Conservation (phyloP, 306 rosid species). For the Cucumis melo region DNA sequence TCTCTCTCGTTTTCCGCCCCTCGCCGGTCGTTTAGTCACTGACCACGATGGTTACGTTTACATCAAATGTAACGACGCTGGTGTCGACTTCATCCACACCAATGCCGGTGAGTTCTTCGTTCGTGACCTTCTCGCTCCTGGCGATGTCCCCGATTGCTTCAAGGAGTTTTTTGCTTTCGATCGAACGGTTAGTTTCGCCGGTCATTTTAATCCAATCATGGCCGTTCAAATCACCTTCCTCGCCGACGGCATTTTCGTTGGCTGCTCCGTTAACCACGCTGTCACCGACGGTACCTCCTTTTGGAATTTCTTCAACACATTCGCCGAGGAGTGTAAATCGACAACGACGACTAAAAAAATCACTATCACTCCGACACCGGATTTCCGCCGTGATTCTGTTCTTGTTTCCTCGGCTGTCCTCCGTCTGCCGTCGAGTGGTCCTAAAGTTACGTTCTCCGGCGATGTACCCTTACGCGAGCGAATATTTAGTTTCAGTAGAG, state of each 20-base stretch:
- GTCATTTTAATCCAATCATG: slow-evolving; percentile 49
- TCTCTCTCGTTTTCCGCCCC: slow-evolving; percentile 64
- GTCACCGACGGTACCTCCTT: slow-evolving; percentile 77
- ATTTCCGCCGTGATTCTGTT: slow-evolving; percentile 37
- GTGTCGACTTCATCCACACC: slow-evolving; percentile 54
- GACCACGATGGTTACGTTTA: slow-evolving; percentile 38
- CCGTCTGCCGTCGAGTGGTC: slow-evolving; percentile 55
- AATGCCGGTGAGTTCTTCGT: slow-evolving; percentile 10
- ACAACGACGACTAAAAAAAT: neutral
- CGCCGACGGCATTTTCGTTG: slow-evolving; percentile 64
- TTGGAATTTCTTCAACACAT: slow-evolving; percentile 92
- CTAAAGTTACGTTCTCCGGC: slow-evolving; percentile 47
- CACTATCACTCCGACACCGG: slow-evolving; percentile 27
- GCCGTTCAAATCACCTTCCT: slow-evolving; percentile 70
- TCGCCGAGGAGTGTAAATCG: slow-evolving; percentile 43
- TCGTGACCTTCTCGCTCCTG: slow-evolving; percentile 30
- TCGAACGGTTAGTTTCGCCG: slow-evolving; percentile 50
- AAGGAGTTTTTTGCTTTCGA: slow-evolving; percentile 50
- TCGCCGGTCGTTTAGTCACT: slow-evolving; percentile 70
- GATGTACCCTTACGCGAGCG: slow-evolving; percentile 45
- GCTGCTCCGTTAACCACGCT: slow-evolving; percentile 65
- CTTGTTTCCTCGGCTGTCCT: slow-evolving; percentile 48
- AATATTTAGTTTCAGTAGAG: slow-evolving; percentile 67
- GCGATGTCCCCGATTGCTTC: slow-evolving; percentile 27
- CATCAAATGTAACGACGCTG: slow-evolving; percentile 65